Base-by-base conservation (phyloP, 1,284 basidiomycete genomes). In the Tilletiaria anomala region DNA sequence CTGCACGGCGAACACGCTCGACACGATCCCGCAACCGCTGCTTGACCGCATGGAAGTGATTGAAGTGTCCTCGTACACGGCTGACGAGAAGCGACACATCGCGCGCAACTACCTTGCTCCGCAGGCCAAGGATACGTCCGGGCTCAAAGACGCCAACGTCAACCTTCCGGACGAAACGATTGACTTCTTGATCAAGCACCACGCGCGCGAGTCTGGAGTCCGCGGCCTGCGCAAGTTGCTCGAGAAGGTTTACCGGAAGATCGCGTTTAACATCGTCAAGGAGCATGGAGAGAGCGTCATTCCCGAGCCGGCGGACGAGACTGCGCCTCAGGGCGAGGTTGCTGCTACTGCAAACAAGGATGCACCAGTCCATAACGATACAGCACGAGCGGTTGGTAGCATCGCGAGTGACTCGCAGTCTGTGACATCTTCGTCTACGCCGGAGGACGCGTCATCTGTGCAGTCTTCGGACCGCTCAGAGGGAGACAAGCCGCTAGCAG, bases 171-270 rank as follows among this genome's bases (percentile, higher is more conserved):
- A 66, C 42, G 52, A 51, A 41, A 79, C 87, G 0, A 80, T 97
- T 40, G 87, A 93, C 57, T 73, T 79, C 23, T 73, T 97, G 42
- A 96, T 99, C 71, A 83, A 88, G 65, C 93, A 88, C 67, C 94
- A 97, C 70, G 91, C 86, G 61, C 78, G 91, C 32, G 91, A 99
- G 72, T 91, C 85, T 60, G 93, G 93, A 24, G 64, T 66, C 15
- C 61, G 64, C 39, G 53, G 56, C 2, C 45, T 66, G 36, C 54
- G 62, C 34, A 66, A 66, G 51, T 43, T 65, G 18, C 38, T 45
- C n/a, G 37, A 39, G n/a, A 68, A 93, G 86, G 89, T 97, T 44
- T 97, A 91, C 70, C 79, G 93, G 51, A 99, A 99, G 69, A 85
- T 91, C 4, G 89, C 91, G 0, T 75, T 93, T 54, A 85, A 83